Evolutionary conservation across 495 filamentous ascomycete species (phyloP).

Genomic region (Penicillium tannophilum): DNA sequence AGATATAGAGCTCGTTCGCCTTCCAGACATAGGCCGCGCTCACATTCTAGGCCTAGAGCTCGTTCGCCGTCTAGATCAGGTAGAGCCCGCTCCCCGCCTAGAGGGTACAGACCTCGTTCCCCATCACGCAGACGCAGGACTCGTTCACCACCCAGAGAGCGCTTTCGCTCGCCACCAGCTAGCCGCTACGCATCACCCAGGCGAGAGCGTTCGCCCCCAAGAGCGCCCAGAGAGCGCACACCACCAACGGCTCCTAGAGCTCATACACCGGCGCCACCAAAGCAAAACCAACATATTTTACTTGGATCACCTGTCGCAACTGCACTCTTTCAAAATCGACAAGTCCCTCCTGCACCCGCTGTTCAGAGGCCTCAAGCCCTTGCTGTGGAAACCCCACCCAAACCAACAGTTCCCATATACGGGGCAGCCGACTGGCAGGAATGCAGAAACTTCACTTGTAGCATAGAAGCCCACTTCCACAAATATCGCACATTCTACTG

Average conservation of each 20-base stretch:
- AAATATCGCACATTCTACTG: background rate
- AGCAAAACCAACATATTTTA: too few species aligned
- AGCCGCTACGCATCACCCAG: background rate
- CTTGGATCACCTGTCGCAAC: background rate
- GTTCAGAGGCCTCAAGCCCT: background rate
- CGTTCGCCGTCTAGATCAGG: background rate
- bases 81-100: background rate
- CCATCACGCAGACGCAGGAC: background rate
- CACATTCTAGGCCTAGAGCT: background rate
- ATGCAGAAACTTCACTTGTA: background rate
- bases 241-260: too few species aligned
- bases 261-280: too few species aligned
- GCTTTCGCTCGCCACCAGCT: background rate
- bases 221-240: background rate
- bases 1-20: background rate
- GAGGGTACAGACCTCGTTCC: background rate
- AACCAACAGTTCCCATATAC: background rate
- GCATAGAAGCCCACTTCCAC: background rate
- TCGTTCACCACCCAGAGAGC: background rate
- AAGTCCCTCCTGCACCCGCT: background rate
- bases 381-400: background rate
- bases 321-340: too few species aligned
- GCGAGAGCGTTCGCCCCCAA: background rate
- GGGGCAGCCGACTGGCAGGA: background rate
- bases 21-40: background rate